Evolutionary conservation across 257 asterid genomes (phyloP), one percentile per base, ranked within the genome.

Genomic region (Primulina eburnea): DNA sequence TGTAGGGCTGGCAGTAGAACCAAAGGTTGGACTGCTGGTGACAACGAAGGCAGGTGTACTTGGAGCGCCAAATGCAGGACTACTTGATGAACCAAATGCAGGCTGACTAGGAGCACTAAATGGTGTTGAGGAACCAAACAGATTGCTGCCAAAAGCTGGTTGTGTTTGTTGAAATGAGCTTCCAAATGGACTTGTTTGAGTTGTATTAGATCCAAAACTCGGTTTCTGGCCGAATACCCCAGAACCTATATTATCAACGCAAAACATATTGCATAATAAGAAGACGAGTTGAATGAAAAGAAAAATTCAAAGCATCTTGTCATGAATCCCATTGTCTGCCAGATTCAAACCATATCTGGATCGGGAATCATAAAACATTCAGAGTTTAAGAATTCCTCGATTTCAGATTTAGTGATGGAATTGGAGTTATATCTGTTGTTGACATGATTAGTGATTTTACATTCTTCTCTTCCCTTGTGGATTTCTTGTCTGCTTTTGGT

Each of bases 101-200:
- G 96, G 84, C 79, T 92, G 98, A 81, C 90, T 89, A 60, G 83
- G 82, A 7, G 88, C 82, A 60, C 89, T 84, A 75, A 87, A 87
- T 50, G 91, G 90, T 9, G 89, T 55, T 26, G 92, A 76, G 29
- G 98, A 82, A 71, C 96, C 95, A 76, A 93, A 93, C 74, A 84
- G 66, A 80, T 71, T 89, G 87, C 88, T 88, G 71, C 96, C 96
- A 79, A 89, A 91, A 61, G 99, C 96, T 21, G 96, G 96, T 72
- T 93, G 99, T 58, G 99, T 82, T 82, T 90, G 99, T 73, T 86
- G 99, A 78, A 88, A 83, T 17, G 96, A 85, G 78, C 88, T 77
- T 73, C 99, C 99, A 67, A 93, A 90, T 16, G 99, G 95, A 75
- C 95, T 86, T 26, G 97, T 57, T 75, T 83, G 97, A 68, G 92